Evolutionary conservation across 2,329 filamentous ascomycete species (phyloP), one percentile per base, ranked within the genome.

Genomic region (Simplicillium aogashimaense): DNA sequence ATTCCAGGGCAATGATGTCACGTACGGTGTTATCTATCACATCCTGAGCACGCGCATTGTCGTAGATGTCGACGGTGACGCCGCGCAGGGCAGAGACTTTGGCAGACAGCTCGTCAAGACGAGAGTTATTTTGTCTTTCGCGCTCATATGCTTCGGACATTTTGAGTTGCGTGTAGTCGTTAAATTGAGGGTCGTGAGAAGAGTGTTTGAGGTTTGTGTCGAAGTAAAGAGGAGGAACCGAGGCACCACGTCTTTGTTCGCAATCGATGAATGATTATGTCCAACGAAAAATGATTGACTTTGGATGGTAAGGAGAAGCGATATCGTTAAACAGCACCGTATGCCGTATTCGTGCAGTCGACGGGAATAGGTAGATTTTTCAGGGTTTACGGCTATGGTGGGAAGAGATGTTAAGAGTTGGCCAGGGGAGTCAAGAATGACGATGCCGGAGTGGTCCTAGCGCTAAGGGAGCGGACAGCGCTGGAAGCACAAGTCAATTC

Each of bases 41-140:
- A 49, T 84, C 78, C 53, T 97, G 90, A 52, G 86, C 78, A 43
- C 87, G 79, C 37, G 92, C 92, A 59, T 92, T 88, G 66, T 97
- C 89, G 73, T 97, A 95, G 56, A 98, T 98, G 67, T 98, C 88
- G 49, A 97, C 79, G 33, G 92, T 98, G 38, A 98, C 87, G 61
- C 85, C 86, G 56, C 90, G 87, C 47, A 98, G 76, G 39, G 88
- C 87, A 14, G 86, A 86, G 41, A 97, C 89, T 67, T 98, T 98
- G 49, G 79, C 76, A 13, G 85, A 84, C 30, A 98, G 83, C 59
- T 94, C 88, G 55, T 90, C 82, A 42, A 98, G 84, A 52, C 90
- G 88, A 50, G 86, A 81, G 66, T 97, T 94, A 69, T 98, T 98
- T 65, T 98, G 92, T 58, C 77, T 74, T 66, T 87, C 82, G 60